Evolutionary conservation across 2,329 filamentous ascomycete genomes (phyloP).

Genomic region (Arthrocladium fulminans): DNA sequence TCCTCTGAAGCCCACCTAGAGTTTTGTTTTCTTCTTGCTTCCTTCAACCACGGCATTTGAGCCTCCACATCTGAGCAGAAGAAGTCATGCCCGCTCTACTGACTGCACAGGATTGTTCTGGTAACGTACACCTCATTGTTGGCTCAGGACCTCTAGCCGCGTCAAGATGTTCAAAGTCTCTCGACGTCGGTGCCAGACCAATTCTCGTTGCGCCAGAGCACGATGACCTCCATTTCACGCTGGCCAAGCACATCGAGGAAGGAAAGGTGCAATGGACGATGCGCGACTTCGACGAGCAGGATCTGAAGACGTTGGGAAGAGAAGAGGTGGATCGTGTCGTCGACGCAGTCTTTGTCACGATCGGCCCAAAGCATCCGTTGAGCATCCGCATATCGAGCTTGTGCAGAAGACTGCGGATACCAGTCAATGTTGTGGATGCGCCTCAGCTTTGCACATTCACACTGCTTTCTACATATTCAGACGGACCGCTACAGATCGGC

Average conservation of each 20-base stretch:
- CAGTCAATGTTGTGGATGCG: slow-evolving; percentile 84
- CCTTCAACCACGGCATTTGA: not conserved
- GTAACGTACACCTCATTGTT: slow-evolving; percentile 63
- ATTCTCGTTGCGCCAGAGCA: slow-evolving; percentile 65
- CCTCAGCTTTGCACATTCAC: slow-evolving; percentile 82
- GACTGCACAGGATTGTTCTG: slow-evolving; percentile 32
- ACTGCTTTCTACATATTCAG: slow-evolving; percentile 76
- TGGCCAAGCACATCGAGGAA: slow-evolving; percentile 38
- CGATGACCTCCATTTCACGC: slow-evolving; percentile 50
- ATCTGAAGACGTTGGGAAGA: slow-evolving; percentile 69
- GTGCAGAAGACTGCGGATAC: slow-evolving; percentile 73
- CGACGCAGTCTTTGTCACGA: slow-evolving; percentile 85
- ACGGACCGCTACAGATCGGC: slow-evolving; percentile 87
- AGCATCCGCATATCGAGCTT: slow-evolving; percentile 60
- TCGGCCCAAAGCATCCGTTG: slow-evolving; percentile 41
- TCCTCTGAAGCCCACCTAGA: not conserved
- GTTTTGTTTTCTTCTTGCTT: not conserved
- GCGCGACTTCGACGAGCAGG: slow-evolving; percentile 55
- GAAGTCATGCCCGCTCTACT: slow-evolving; percentile 25
- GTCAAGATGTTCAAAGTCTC: slow-evolving; percentile 67
- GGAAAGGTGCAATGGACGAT: slow-evolving; percentile 35
- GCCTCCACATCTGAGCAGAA: not conserved
- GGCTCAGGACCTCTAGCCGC: slow-evolving; percentile 83
- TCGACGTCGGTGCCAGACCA: slow-evolving; percentile 73
- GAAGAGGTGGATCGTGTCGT: slow-evolving; percentile 68